These are phyloP conservation scores for Aspergillus bombycis DNA, from an alignment of 2,329 filamentous ascomycete species.

Conservation along the genomic window DNA sequence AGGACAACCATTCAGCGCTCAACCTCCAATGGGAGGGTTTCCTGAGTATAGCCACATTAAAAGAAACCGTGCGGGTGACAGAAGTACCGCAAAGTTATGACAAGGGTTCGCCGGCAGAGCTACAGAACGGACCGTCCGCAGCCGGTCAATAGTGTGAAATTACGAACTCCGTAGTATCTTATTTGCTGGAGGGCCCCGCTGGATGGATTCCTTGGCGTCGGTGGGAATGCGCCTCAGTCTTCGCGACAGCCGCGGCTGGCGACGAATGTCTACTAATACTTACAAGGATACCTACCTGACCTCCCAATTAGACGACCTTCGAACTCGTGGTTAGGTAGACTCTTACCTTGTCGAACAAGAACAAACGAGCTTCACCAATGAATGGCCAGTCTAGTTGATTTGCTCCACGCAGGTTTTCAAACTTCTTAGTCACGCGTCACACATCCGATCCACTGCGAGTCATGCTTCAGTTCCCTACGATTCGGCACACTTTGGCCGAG, in stretches of 20 bases:
- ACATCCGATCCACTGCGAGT: not conserved
- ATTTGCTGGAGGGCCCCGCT: constrained; percentile 12
- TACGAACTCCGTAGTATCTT: not conserved
- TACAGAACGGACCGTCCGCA: constrained; percentile 25
- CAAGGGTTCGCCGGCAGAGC: constrained; percentile 21
- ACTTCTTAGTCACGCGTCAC: not conserved
- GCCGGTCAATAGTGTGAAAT: constrained; percentile 22
- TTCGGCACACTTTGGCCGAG: not conserved
- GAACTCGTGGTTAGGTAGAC: not conserved
- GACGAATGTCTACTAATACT: constrained; percentile 17
- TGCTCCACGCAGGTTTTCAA: not conserved
- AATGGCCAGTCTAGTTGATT: not conserved
- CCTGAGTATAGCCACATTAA: not conserved
- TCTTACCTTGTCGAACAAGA: not conserved
- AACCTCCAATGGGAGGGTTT: not conserved
- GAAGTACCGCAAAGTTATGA: not conserved
- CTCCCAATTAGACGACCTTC: not conserved
- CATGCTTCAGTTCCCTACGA: not conserved
- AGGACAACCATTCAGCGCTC: not conserved
- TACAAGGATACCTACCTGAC: too few species aligned
- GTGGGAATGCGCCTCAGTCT: constrained; percentile 5
- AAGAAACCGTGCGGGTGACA: not conserved
- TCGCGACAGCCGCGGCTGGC: constrained; percentile 29
- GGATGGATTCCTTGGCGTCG: constrained; percentile 13
- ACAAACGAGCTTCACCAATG: not conserved